Percentiles rank a stretch among this genome's conserved stretches.
Evolutionary conservation across 2,329 filamentous ascomycete genomes (phyloP).

Genomic region (Fusarium nisikadoi): DNA sequence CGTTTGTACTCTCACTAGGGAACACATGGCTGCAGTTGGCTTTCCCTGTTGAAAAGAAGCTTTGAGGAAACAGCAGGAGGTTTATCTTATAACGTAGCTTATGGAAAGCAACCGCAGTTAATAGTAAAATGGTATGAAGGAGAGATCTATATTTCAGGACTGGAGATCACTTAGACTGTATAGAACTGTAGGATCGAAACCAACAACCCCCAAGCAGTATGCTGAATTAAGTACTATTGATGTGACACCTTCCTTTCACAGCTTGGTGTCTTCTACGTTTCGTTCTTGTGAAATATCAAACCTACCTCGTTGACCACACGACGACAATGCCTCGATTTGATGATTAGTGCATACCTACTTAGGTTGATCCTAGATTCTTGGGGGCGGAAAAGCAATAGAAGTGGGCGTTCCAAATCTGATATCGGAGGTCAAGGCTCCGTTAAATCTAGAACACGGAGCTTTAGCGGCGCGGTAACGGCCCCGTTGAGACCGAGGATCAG

Average conservation of each 20-base stretch:
- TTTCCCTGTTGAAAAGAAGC: neutral
- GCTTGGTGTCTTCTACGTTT: neutral
- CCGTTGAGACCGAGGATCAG: neutral
- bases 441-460: slow-evolving; percentile 5
- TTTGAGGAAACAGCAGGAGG: neutral
- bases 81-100: neutral
- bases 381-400: neutral
- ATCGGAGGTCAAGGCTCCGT: slow-evolving; percentile 15
- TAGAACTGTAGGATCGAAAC: neutral
- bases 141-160: neutral
- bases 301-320: neutral
- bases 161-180: too few species aligned
- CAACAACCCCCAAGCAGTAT: neutral
- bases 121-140: neutral
- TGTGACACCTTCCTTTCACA: neutral
- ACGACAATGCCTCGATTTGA: neutral
- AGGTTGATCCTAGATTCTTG: neutral
- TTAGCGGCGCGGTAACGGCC: slow-evolving; percentile 2
- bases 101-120: neutral
- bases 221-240: neutral
- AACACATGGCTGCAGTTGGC: too few species aligned
- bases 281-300: neutral
- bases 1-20: neutral
- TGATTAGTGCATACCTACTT: too few species aligned
- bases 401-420: slow-evolving; percentile 1